A percentile compares a stretch with the other conserved stretches of the same genome.
These are phyloP conservation scores for Epichloe scottii DNA, from an alignment of 2,329 filamentous ascomycete species.

Conservation along the genomic window DNA sequence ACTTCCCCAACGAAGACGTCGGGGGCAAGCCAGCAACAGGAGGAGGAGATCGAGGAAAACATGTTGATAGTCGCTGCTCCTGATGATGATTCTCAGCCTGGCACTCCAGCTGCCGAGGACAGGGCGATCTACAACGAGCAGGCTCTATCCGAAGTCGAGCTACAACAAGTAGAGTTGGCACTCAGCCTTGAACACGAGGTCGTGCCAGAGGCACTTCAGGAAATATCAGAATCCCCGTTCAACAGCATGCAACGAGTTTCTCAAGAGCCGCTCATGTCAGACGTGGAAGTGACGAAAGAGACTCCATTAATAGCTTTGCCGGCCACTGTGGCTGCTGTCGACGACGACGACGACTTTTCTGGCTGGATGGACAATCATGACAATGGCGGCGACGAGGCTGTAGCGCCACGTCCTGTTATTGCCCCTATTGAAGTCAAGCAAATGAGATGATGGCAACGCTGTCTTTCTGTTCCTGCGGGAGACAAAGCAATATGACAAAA, in stretches of 20 bases:
- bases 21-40: slow-evolving; percentile 23
- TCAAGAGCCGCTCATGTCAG: neutral
- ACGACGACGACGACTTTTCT: slow-evolving; percentile 13
- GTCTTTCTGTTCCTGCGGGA: neutral
- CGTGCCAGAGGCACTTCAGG: neutral
- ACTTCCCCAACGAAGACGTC: slow-evolving; percentile 33
- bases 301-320: slow-evolving; percentile 8
- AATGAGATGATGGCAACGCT: neutral
- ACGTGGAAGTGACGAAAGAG: neutral
- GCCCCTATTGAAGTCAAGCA: neutral
- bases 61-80: slow-evolving; percentile 55
- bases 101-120: slow-evolving; percentile 33
- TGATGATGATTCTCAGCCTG: slow-evolving; percentile 44
- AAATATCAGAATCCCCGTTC: neutral
- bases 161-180: neutral
- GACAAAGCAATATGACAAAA: neutral
- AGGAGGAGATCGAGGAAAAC: slow-evolving; percentile 31
- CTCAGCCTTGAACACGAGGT: neutral
- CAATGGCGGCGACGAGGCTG: neutral
- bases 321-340: slow-evolving; percentile 1
- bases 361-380: slow-evolving; percentile 16
- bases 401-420: neutral
- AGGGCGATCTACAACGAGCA: slow-evolving; percentile 7
- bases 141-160: slow-evolving; percentile 7
- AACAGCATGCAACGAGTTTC: neutral